These are phyloP conservation scores for Botrytis paeoniae DNA, from an alignment of 2,329 filamentous ascomycete species.

Conservation along the genomic window DNA sequence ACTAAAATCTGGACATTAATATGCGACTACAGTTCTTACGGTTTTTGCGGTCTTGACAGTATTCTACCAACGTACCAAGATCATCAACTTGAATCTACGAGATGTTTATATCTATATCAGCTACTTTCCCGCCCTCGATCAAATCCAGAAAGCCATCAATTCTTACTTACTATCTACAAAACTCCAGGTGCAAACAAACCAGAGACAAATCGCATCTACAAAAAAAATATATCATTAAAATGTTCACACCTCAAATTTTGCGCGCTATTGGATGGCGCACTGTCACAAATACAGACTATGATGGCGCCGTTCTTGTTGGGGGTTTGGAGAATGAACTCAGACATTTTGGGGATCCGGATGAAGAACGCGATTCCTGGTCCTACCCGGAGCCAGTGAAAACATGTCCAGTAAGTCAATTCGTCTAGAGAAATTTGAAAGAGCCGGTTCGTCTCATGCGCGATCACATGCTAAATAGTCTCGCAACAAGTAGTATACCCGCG, in stretches of 20 bases:
- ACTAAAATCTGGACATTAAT: too few species aligned
- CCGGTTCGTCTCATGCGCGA: too few species aligned
- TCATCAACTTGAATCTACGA: not conserved
- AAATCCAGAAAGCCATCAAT: not conserved
- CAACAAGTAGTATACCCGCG: not conserved
- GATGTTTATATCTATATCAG: not conserved
- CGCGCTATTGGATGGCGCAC: not conserved
- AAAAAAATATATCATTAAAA: not conserved
- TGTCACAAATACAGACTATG: not conserved
- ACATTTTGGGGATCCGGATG: conserved; percentile 8
- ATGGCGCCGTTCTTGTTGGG: conserved; percentile 8
- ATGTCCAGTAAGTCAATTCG: not conserved
- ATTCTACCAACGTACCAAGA: not conserved
- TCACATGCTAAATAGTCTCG: not conserved
- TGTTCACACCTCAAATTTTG: not conserved
- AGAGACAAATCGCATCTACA: not conserved
- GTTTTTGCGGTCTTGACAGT: not conserved
- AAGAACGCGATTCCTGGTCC: not conserved
- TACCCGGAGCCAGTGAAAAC: not conserved
- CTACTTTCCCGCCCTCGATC: not conserved
- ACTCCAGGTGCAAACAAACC: not conserved
- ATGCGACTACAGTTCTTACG: too few species aligned
- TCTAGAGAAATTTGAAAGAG: not conserved
- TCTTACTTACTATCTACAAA: not conserved
- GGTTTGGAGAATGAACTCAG: conserved; percentile 8